Evolutionary conservation across 2,329 filamentous ascomycete genomes (phyloP), one percentile per base, ranked within the genome.

Genomic region (Fusarium camptoceras): DNA sequence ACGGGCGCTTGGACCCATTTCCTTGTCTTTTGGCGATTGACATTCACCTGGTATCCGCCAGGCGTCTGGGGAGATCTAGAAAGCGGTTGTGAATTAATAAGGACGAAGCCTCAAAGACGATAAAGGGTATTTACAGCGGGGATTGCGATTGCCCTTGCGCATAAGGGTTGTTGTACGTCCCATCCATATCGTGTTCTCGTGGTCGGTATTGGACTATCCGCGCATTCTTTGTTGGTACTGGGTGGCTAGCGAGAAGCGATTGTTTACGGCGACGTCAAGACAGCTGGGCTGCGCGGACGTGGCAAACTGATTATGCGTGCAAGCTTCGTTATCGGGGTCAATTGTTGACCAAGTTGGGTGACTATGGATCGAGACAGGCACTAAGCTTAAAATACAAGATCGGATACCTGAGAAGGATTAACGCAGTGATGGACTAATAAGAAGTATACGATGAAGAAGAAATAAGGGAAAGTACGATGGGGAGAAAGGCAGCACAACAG

Each of bases 1-100:
- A 89, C 86, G 80, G 94, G 95, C 37, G 95, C 95, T 76, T 97
- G 92, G 39, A 95, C 91, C 95, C 95, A 98, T 87, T 97, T 97
- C 81, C 91, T 92, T 58, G 94, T 98, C 83, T 97, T 97, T 59
- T 90, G 88, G 66, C 95, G 90, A 81, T 93, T 95, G 50, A 98
- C 90, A 78, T 97, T 97, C 54, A 94, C 89, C 78, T 92, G 92
- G 81, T 94, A 97, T 27, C 62, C 78, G 56, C 72, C 76, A 18
- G 78, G 75, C n/a, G 78, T 75, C 42, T 76, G 71, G 11, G 78
- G 75, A 41, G 76, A 75, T 68, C 78, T 80, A 47, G 24, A 56
- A 39, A 41, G 39, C 12, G 28, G 47, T 37, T 18, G 14, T 20
- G 22, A 41, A 58, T 76, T 60, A 75, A 64, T 34, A 63, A 39